phyloP scores from a whole-genome alignment of 1,284 basidiomycete species.

The Marasmius sp. region DNA sequence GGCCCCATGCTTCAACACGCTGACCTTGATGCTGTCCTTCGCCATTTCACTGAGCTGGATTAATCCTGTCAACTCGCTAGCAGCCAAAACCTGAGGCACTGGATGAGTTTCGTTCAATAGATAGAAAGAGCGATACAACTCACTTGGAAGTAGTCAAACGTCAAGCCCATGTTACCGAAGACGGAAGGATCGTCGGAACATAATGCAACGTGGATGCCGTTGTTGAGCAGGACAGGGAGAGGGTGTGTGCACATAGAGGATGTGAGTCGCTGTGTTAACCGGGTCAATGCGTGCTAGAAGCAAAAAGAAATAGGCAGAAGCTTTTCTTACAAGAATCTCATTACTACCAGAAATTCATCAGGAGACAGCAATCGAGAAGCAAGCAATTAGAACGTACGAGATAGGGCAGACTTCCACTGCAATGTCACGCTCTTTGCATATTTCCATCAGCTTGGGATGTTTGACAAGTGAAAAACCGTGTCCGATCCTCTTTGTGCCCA shows the following conservation, averaged over 20 bases:
- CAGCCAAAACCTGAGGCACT: constrained; percentile 51
- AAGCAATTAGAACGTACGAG: constrained; percentile 46
- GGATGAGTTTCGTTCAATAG: not conserved
- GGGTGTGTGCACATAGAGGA: constrained; percentile 78
- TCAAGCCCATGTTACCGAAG: constrained; percentile 77
- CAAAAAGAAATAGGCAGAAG: not conserved
- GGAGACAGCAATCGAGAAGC: not conserved
- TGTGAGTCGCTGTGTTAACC: constrained; percentile 51
- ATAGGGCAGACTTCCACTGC: constrained; percentile 73
- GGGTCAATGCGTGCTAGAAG: not conserved
- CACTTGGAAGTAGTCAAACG: constrained; percentile 73
- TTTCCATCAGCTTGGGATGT: constrained; percentile 69
- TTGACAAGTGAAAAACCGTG: constrained; percentile 77
- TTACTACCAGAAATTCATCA: constrained; percentile 42
- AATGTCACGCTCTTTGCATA: constrained; percentile 63
- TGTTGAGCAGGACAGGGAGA: constrained; percentile 63
- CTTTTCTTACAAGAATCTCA: constrained; percentile 56
- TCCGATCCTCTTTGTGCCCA: constrained; percentile 78
- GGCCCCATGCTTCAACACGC: constrained; percentile 11
- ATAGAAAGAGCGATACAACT: not conserved
- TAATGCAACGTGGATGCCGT: constrained; percentile 68
- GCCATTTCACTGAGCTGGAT: constrained; percentile 60
- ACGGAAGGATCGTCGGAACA: constrained; percentile 73
- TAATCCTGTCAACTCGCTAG: constrained; percentile 65
- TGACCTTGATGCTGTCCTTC: constrained; percentile 62